phyloP scores from a whole-genome alignment of 2,329 filamentous ascomycete species.

The Diplocarpon mali region DNA sequence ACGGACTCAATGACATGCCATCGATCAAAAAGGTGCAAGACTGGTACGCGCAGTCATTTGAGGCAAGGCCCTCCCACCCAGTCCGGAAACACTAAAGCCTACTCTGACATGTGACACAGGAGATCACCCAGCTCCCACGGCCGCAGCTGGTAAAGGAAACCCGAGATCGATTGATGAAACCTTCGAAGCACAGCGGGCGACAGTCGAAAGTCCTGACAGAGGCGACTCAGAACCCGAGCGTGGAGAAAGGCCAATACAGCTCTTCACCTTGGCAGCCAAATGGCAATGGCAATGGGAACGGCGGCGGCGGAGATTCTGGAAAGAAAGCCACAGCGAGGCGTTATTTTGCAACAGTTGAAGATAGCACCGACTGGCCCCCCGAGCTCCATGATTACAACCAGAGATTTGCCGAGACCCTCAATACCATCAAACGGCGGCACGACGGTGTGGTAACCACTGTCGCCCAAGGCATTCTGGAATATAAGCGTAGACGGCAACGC shows the following conservation, averaged over 20 bases:
- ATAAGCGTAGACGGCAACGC: conserved; percentile 89
- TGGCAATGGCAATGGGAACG: conserved; percentile 31
- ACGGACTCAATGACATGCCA: conserved; percentile 95
- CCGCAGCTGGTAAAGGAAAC: conserved; percentile 67
- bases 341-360: conserved; percentile 90
- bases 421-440: conserved; percentile 91
- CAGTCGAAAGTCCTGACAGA: conserved; percentile 62
- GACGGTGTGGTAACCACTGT: conserved; percentile 97
- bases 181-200: conserved; percentile 42
- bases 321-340: conserved; percentile 49
- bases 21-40: conserved; percentile 91
- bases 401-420: conserved; percentile 75
- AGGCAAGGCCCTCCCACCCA: conserved; percentile 47
- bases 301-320: conserved; percentile 34
- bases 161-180: conserved; percentile 65
- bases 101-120: conserved; percentile 40
- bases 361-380: conserved; percentile 80
- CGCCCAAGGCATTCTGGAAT: conserved; percentile 94
- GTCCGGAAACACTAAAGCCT: conserved; percentile 1
- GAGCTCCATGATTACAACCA: conserved; percentile 92
- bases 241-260: conserved; percentile 71
- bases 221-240: conserved; percentile 81
- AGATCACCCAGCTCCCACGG: conserved; percentile 79
- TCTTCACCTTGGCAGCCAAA: conserved; percentile 37
- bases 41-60: conserved; percentile 99